Conservation (phyloP, 768 basidiomycete species). For the Boletellus ananiceps region DNA sequence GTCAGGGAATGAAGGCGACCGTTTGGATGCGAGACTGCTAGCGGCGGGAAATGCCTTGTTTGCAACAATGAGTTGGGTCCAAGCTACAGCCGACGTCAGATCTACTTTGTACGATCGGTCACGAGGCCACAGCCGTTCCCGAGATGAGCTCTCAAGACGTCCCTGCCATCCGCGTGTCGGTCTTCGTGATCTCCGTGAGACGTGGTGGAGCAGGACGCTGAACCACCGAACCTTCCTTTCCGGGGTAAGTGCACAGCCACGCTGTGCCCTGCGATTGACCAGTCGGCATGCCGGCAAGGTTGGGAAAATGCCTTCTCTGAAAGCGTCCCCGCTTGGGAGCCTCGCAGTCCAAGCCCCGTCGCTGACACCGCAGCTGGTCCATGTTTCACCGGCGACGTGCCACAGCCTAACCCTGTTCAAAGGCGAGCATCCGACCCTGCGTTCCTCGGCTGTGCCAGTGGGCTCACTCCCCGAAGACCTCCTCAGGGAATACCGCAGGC, state of each 20-base stretch:
- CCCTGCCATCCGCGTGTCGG: not conserved
- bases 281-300: slow-evolving; percentile 27
- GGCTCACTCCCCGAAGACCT: slow-evolving; percentile 50
- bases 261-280: slow-evolving; percentile 20
- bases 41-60: slow-evolving; percentile 12
- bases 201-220: not conserved
- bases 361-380: slow-evolving; percentile 56
- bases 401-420: slow-evolving; percentile 75
- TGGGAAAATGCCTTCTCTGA: slow-evolving; percentile 34
- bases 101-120: slow-evolving; percentile 10
- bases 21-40: not conserved
- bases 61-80: slow-evolving; percentile 26
- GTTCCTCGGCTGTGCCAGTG: not conserved
- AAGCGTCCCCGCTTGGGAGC: slow-evolving; percentile 56
- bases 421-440: slow-evolving; percentile 31
- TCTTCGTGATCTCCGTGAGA: not conserved
- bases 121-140: slow-evolving; percentile 8
- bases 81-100: slow-evolving; percentile 25
- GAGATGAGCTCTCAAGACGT: slow-evolving; percentile 23
- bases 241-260: slow-evolving; percentile 15
- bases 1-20: slow-evolving; percentile 13
- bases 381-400: slow-evolving; percentile 70
- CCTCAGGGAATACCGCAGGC: slow-evolving; percentile 72
- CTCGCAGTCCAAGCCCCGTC: slow-evolving; percentile 64
- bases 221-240: slow-evolving; percentile 32